Evolutionary conservation across 176 grass and related monocot species (phyloP), one percentile per base, ranked within the genome.

Genomic region (Triticum urartu): DNA sequence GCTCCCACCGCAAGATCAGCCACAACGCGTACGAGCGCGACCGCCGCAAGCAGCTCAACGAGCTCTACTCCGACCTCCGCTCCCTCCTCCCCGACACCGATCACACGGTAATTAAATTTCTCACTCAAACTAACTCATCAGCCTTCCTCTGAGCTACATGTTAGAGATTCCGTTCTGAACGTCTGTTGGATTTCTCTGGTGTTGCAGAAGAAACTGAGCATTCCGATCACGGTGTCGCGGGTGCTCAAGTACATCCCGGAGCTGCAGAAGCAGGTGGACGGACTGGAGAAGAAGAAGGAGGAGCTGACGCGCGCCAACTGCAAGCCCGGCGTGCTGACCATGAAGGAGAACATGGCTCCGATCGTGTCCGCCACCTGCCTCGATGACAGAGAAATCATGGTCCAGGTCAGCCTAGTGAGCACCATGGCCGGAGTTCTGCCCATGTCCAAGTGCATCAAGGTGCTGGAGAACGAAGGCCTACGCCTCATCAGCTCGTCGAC

Each of bases 21-120:
- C 95, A 98, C 71, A 98, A 98, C 88, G 95, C 95, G 7, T 98
- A 98, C 64, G 95, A 95, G 81, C 91, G 95, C 52, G 91, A 94
- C 84, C 91, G 91, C 52, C 81, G 95, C 77, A 98, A 95, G 88
- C 92, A 98, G 88, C 93, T 98, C 74, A 98, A 98, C 68, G 85
- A 30, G 56, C 81, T 95, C 73, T 98, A 95, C 87, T 92, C 86
- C 26, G 93, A 93, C 6, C 96, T 98, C 70, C 90, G 90, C 22
- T 61, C 71, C 14, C 86, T 98, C 45, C 89, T 98, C 30, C 95
- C 96, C 5, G 93, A 94, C 38, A 63, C 89, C 6, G 91, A 94
- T 47, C 88, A 89, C 86, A 90, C 60, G 64, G 95, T 67, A 17
- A 15, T 21, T 18, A 77, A 80, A 21, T 6, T 24, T 72, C 33